Base-by-base conservation (phyloP, 139 green algal species). In the Ostreobium quekettii region DNA sequence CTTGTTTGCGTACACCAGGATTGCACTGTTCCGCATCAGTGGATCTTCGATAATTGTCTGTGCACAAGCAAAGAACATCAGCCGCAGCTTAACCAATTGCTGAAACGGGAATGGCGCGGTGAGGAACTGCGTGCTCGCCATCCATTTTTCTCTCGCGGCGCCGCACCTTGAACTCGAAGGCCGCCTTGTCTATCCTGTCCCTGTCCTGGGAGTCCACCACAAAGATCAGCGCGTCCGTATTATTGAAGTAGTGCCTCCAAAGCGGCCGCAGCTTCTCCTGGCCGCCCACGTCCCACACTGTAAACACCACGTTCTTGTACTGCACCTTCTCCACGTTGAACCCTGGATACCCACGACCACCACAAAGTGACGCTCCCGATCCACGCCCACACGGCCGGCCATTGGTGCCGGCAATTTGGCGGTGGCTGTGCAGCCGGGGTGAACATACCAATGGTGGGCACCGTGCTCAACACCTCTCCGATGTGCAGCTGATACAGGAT, bases 1-100 rank as follows among this genome's bases (percentile, higher is more conserved):
- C 79, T 98, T 99, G 83, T 98, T 99, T 33, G 95, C 95, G 79
- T 98, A 99, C 2, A 99, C 88, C 33, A 99, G 84, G 63, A 99
- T 85, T n/a, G 88, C 88, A 47, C 76, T 87, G 80, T 95, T 90
- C 32, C 82, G 71, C 91, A 97, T 97, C 22, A 97, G 71, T 15
- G 91, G 90, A 71, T 97, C 91, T 24, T 89, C 80, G 24, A 97
- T 82, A 67, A 97, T 97, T 26, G 78, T 71, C 80, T 86, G 80
- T 60, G 73, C 2, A 37, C 22, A 8, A 37, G 26, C 24, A 65
- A 42, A 48, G n/a, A 32, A 65, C 5, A 19, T n/a, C 8, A 59
- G 5, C 26, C 33, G 4, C 64, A 76, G 33, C 3, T 75, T 42
- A 71, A 28, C 8, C 64, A 19, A 19, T 42, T 37, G 61, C n/a